Percentiles rank a stretch among this genome's conserved stretches.
Conservation (phyloP, 768 basidiomycete species). For the Rhizopogon vesiculosus region DNA sequence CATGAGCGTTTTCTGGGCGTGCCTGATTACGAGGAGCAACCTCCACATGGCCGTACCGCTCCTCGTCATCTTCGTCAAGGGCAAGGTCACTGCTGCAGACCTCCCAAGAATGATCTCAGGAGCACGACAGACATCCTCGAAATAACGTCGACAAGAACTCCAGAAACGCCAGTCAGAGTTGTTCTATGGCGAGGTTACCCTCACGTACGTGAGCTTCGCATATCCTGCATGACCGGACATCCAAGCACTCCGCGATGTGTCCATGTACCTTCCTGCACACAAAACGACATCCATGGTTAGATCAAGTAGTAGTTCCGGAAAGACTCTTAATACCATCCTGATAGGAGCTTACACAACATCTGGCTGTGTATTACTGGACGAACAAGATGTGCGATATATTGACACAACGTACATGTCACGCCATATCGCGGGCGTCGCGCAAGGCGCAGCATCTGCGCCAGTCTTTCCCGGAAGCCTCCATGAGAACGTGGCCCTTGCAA, state of each 20-base stretch:
- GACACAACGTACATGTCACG: slow-evolving; percentile 62
- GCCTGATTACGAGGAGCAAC: slow-evolving; percentile 83
- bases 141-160: slow-evolving; percentile 25
- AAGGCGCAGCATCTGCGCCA: slow-evolving; percentile 54
- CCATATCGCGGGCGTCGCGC: slow-evolving; percentile 74
- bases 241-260: too few species aligned
- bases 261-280: too few species aligned
- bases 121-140: slow-evolving; percentile 7
- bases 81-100: slow-evolving; percentile 46
- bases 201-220: slow-evolving; percentile 58
- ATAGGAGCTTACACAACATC: slow-evolving; percentile 67
- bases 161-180: slow-evolving; percentile 60
- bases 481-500: slow-evolving; percentile 82
- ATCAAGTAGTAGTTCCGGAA: slow-evolving; percentile 67
- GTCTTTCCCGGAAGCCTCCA: slow-evolving; percentile 77
- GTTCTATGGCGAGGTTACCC: slow-evolving; percentile 67
- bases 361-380: slow-evolving; percentile 75
- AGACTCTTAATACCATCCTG: slow-evolving; percentile 65
- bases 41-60: slow-evolving; percentile 85
- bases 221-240: slow-evolving; percentile 58
- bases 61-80: slow-evolving; percentile 59
- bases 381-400: slow-evolving; percentile 69
- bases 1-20: slow-evolving; percentile 99
- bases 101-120: slow-evolving; percentile 14
- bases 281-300: too few species aligned